Percentiles rank a stretch among this genome's conserved stretches.
phyloP scores from a whole-genome alignment of 176 grass and related monocot genomes.

The Hordeum marinum region DNA sequence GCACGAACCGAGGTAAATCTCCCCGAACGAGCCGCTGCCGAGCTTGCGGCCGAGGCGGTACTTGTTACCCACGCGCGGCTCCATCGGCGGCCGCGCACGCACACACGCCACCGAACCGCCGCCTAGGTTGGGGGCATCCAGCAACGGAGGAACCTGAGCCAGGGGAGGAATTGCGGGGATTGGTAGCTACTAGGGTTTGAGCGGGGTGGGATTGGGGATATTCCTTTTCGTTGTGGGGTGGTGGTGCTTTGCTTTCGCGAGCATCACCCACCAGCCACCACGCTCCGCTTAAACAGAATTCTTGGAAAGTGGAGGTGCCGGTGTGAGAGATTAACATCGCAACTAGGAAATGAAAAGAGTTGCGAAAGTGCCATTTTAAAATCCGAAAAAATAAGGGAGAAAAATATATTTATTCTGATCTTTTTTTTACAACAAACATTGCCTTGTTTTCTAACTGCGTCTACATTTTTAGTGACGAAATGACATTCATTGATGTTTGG shows the following conservation, averaged over 20 bases:
- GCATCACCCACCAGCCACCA: neutral
- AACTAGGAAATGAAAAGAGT: neutral
- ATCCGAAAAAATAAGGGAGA: too few relatives aligned
- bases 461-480: too few relatives aligned
- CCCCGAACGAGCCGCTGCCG: constrained; percentile 74
- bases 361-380: neutral
- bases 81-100: constrained; percentile 32
- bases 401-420: too few relatives aligned
- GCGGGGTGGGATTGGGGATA: neutral
- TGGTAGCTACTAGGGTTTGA: constrained; percentile 28
- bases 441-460: too few relatives aligned
- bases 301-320: neutral
- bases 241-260: constrained; percentile 24
- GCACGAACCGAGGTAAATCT: constrained; percentile 64
- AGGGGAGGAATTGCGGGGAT: constrained; percentile 11
- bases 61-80: constrained; percentile 75
- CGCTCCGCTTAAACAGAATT: neutral
- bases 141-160: neutral
- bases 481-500: too few relatives aligned
- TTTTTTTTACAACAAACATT: too few relatives aligned
- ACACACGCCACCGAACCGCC: neutral
- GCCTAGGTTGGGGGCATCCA: constrained; percentile 19
- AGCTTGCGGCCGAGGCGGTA: constrained; percentile 74
- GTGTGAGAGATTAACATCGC: neutral
- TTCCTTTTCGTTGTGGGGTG: neutral